Evolutionary conservation across 2,329 filamentous ascomycete species (phyloP), one percentile per base, ranked within the genome.

Genomic region (Alternaria burnsii): DNA sequence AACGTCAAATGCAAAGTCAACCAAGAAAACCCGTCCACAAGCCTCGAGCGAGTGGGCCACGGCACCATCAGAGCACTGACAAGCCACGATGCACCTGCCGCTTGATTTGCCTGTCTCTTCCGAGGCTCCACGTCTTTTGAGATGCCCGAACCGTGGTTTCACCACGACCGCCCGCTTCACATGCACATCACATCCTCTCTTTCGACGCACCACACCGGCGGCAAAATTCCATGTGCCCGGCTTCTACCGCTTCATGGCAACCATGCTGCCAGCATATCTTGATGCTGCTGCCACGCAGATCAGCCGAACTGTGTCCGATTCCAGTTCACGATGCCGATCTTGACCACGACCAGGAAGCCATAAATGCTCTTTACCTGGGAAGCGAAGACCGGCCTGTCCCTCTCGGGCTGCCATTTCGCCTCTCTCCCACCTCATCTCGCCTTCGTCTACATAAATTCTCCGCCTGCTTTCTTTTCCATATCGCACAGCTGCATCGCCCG

Each of bases 1-100:
- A 57, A 60, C 53, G 58, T 60, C 58, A 60, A 60, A 44, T 59
- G 52, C 58, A 60, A 41, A 51, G 54, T 52, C 52, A 60, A 56
- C 46, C 56, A 57, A 38, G 47, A 60, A 42, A 50, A 26, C 26
- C 51, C 51, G 28, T 20, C 56, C 18, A 47, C 46, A 51, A 43
- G 40, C 55, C 44, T 42, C 50, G 34, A 41, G 38, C 11, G 32
- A 24, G 52, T 48, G 52, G 52, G 52, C 36, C 52, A 24, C 10
- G 16, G n/a, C 28, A 38, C 28, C 26, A 52, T 16, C 50, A 52
- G 24, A 52, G 48, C 51, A 42, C 46, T 36, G 30, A 50, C 46
- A 50, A 24, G 46, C 46, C 30, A 26, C 46, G 30, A 36, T 50
- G 46, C 32, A 36, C 46, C 46, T 24, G 30, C 20, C 12, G 30